These are phyloP conservation scores for Cercophora sp. DNA, from an alignment of 495 filamentous ascomycete genomes.

Conservation along the genomic window DNA sequence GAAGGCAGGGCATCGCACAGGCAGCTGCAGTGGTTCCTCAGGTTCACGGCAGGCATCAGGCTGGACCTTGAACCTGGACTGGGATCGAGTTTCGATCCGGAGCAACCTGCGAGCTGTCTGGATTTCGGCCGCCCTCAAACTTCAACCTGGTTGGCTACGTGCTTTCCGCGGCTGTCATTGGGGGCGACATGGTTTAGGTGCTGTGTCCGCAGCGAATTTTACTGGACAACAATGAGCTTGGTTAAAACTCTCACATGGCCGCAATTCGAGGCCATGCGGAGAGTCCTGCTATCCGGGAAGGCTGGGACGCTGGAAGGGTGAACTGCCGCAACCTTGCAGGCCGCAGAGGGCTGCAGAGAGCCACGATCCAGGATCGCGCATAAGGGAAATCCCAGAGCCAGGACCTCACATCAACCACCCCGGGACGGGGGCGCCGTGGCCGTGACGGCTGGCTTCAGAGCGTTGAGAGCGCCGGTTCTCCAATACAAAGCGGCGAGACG, in stretches of 20 bases:
- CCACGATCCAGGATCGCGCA: too few species aligned
- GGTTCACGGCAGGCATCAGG: not conserved
- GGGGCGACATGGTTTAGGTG: slow-evolving; percentile 17
- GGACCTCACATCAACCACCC: not conserved
- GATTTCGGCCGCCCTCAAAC: not conserved
- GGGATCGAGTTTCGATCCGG: slow-evolving; percentile 13
- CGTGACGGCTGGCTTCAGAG: not conserved
- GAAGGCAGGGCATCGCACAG: slow-evolving; percentile 7
- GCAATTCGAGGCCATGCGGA: slow-evolving; percentile 4
- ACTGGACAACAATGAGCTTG: slow-evolving; percentile 23
- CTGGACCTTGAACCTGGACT: not conserved
- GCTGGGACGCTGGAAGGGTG: slow-evolving; percentile 1
- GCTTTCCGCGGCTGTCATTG: slow-evolving; percentile 11
- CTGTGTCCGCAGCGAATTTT: slow-evolving; percentile 9
- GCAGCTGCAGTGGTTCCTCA: slow-evolving; percentile 9
- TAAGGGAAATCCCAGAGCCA: too few species aligned
- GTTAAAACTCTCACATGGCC: slow-evolving; percentile 18
- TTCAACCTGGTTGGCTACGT: slow-evolving; percentile 22
- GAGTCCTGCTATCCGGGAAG: slow-evolving; percentile 2
- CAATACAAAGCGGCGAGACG: slow-evolving; percentile 5
- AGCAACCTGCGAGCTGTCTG: slow-evolving; percentile 13
- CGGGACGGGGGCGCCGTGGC: too few species aligned
- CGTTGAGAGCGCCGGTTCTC: not conserved
- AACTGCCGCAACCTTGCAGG: slow-evolving; percentile 7
- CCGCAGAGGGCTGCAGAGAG: too few species aligned